phyloP scores from a whole-genome alignment of 257 asterid genomes.

The Ballota nigra region DNA sequence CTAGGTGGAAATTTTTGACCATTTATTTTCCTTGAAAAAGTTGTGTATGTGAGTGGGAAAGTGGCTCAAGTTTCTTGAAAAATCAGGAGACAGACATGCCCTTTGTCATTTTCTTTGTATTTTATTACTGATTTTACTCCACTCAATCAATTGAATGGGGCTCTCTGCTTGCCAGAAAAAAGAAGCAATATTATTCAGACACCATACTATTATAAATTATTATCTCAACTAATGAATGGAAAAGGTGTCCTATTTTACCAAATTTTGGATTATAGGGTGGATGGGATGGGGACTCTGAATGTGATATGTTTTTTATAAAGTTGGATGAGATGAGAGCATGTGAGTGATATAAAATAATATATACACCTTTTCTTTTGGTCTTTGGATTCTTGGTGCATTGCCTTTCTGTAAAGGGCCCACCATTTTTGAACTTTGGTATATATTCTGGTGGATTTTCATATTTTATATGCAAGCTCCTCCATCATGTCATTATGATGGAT shows the following conservation, averaged over 20 bases:
- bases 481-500: conserved; percentile 1
- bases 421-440: conserved; percentile 15
- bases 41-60: conserved; percentile 35
- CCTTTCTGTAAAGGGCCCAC: conserved; percentile 27
- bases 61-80: conserved; percentile 47
- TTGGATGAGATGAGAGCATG: conserved; percentile 27
- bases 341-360: conserved; percentile 24
- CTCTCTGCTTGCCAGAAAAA: neutral
- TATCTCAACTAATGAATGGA: neutral
- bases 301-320: conserved; percentile 20
- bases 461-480: conserved; percentile 4
- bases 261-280: neutral
- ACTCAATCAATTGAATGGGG: conserved; percentile 17
- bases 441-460: neutral
- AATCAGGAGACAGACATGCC: conserved; percentile 47
- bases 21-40: conserved; percentile 25
- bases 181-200: neutral
- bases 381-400: conserved; percentile 32
- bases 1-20: conserved; percentile 49
- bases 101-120: conserved; percentile 38
- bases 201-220: conserved; percentile 3
- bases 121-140: conserved; percentile 14
- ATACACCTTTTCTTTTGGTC: neutral
- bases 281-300: neutral
- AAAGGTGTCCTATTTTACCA: conserved; percentile 22